These are phyloP conservation scores for Aschersonia sp. DNA, from an alignment of 2,329 filamentous ascomycete species.

Conservation along the genomic window DNA sequence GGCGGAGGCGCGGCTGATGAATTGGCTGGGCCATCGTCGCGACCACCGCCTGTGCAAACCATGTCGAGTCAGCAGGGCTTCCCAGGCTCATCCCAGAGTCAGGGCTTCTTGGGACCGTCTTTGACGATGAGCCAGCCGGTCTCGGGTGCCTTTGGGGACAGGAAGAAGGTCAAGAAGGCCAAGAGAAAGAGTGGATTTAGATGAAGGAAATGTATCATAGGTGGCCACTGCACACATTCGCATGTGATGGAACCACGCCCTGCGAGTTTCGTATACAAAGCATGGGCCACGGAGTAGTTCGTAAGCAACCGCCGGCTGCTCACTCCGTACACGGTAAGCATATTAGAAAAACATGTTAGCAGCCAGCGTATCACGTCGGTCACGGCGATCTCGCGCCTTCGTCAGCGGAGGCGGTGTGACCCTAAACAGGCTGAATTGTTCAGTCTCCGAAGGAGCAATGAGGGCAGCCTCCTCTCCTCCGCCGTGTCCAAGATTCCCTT, in stretches of 20 bases:
- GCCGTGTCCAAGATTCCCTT: too few species aligned
- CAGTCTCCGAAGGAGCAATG: too few species aligned
- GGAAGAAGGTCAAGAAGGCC: constrained; percentile 26
- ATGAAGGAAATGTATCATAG: constrained; percentile 4
- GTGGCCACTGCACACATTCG: not conserved
- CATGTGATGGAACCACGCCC: not conserved
- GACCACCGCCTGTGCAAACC: constrained; percentile 10
- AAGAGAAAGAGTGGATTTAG: constrained; percentile 29
- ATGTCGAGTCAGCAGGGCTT: constrained; percentile 21
- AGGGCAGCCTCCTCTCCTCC: too few species aligned
- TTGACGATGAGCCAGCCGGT: constrained; percentile 31
- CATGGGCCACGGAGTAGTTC: too few species aligned
- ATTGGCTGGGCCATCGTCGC: constrained; percentile 5
- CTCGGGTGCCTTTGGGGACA: constrained; percentile 29
- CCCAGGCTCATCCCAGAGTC: constrained; percentile 19
- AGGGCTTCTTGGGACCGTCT: constrained; percentile 12
- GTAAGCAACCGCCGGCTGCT: too few species aligned
- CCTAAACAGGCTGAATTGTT: too few species aligned
- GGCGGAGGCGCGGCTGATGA: constrained; percentile 4
- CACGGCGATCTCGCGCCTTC: too few species aligned
- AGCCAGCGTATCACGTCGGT: too few species aligned
- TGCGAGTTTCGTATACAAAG: too few species aligned
- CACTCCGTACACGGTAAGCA: too few species aligned
- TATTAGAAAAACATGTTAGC: too few species aligned
- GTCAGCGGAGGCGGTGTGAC: too few species aligned